Evolutionary conservation across 768 basidiomycete species (phyloP).

Genomic region (Tricholoma sp.): DNA sequence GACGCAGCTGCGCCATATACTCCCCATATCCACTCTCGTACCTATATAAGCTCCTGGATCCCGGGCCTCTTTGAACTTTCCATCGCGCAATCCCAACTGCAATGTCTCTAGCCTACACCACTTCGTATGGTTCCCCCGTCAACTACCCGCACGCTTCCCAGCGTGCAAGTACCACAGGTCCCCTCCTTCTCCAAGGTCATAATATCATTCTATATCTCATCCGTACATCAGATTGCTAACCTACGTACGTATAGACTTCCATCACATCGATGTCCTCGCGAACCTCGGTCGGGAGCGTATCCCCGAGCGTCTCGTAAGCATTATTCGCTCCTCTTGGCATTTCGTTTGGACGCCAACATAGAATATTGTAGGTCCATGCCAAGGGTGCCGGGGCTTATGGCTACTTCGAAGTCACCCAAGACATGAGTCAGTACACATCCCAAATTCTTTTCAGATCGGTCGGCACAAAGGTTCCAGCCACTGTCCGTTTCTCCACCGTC

Average conservation of each 20-base stretch:
- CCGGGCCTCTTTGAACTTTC: too few species aligned
- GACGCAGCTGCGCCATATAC: too few species aligned
- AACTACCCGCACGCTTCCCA: conserved; percentile 75
- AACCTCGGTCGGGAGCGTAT: conserved; percentile 96
- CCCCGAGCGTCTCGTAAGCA: conserved; percentile 83
- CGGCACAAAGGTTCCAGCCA: conserved; percentile 66
- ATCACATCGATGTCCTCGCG: conserved; percentile 83
- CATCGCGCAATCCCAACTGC: too few species aligned
- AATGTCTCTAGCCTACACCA: conserved; percentile 54
- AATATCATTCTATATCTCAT: conserved; percentile 2
- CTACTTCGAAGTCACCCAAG: conserved; percentile 85
- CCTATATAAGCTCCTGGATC: too few species aligned
- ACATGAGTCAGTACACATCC: conserved; percentile 77
- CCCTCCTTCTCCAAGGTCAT: conserved; percentile 82
- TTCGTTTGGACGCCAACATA: conserved; percentile 16
- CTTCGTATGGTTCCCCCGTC: conserved; percentile 78
- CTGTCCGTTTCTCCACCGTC: conserved; percentile 91
- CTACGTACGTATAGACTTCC: conserved; percentile 54
- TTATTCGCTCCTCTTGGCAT: conserved; percentile 8
- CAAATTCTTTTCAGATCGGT: conserved; percentile 60
- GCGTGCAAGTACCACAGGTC: conserved; percentile 68
- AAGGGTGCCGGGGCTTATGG: conserved; percentile 94
- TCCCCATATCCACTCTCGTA: too few species aligned
- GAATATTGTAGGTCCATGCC: conserved; percentile 65
- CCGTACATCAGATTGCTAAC: too few species aligned